A percentile compares a stretch with the other conserved stretches of the same genome.
These are phyloP conservation scores for Lentinula sp. DNA, from an alignment of 768 basidiomycete species.

Conservation along the genomic window DNA sequence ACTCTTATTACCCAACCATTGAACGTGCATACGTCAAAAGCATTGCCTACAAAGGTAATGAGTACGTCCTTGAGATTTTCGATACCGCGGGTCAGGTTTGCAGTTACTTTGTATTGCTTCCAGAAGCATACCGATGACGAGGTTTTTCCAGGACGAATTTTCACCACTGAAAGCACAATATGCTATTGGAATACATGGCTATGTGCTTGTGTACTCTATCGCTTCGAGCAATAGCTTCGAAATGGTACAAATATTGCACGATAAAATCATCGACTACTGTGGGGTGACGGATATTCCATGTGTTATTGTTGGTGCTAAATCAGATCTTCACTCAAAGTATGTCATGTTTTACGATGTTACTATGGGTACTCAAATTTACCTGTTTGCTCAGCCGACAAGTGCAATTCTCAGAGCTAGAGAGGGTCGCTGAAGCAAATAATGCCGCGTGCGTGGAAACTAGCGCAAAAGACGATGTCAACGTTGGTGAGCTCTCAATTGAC, in stretches of 20 bases:
- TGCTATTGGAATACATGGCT: slow-evolving; percentile 96
- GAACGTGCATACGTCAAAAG: slow-evolving; percentile 84
- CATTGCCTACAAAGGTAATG: slow-evolving; percentile 80
- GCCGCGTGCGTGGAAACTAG: slow-evolving; percentile 86
- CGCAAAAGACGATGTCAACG: slow-evolving; percentile 81
- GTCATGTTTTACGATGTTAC: slow-evolving; percentile 16
- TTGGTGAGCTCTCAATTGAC: slow-evolving; percentile 55
- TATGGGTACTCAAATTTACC: neutral
- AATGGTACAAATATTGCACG: slow-evolving; percentile 88
- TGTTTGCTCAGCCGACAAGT: slow-evolving; percentile 59
- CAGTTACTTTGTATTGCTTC: neutral
- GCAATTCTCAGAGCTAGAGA: slow-evolving; percentile 60
- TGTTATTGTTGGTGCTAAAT: slow-evolving; percentile 92
- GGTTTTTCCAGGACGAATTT: slow-evolving; percentile 74
- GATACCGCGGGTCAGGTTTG: slow-evolving; percentile 94
- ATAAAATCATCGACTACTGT: slow-evolving; percentile 88
- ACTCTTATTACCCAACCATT: slow-evolving; percentile 93
- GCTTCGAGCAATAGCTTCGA: slow-evolving; percentile 86
- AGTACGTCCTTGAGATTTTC: slow-evolving; percentile 96
- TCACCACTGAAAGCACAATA: slow-evolving; percentile 90
- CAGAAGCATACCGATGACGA: neutral
- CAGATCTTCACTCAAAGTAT: slow-evolving; percentile 72
- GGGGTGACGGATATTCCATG: slow-evolving; percentile 86
- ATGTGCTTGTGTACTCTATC: slow-evolving; percentile 94
- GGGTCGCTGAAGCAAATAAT: slow-evolving; percentile 62